A percentile compares a stretch with the other conserved stretches of the same genome.
Conservation (phyloP, 495 filamentous ascomycete species). For the Penicillium daleae region DNA sequence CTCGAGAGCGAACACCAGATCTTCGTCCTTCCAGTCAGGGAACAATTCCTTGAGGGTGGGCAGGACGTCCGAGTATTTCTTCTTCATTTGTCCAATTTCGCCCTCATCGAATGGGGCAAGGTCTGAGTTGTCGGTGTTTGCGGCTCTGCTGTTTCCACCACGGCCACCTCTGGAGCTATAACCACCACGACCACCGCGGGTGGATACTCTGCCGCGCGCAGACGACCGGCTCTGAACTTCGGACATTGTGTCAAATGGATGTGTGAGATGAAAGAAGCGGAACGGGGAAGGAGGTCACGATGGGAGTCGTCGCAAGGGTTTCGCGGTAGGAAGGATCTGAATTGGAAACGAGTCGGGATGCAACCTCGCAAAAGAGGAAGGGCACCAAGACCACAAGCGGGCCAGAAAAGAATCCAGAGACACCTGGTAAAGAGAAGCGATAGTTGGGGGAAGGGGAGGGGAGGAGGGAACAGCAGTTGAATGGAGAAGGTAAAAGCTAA, state of each 20-base stretch:
- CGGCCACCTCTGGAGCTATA: constrained; percentile 74
- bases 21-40: constrained; percentile 87
- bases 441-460: constrained; percentile 23
- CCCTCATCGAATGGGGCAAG: constrained; percentile 70
- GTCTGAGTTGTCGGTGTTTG: constrained; percentile 68
- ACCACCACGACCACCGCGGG: constrained; percentile 82
- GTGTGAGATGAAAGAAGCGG: constrained; percentile 42
- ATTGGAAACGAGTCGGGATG: constrained; percentile 29
- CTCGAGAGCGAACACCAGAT: constrained; percentile 86
- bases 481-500: constrained; percentile 39
- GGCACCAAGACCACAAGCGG: constrained; percentile 45
- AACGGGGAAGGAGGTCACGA: constrained; percentile 39
- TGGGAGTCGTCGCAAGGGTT: constrained; percentile 32
- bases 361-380: constrained; percentile 48
- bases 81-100: constrained; percentile 90
- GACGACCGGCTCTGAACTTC: constrained; percentile 83
- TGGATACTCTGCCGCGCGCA: constrained; percentile 79
- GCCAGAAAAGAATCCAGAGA: constrained; percentile 47
- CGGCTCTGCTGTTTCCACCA: constrained; percentile 65
- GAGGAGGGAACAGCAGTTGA: constrained; percentile 33
- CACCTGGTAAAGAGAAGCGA: constrained; percentile 31
- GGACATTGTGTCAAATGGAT: constrained; percentile 68
- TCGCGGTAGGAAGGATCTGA: constrained; percentile 35
- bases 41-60: constrained; percentile 85
- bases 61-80: constrained; percentile 76